phyloP scores from a whole-genome alignment of 805 yeast species.

The Pichia cephalocereana region DNA sequence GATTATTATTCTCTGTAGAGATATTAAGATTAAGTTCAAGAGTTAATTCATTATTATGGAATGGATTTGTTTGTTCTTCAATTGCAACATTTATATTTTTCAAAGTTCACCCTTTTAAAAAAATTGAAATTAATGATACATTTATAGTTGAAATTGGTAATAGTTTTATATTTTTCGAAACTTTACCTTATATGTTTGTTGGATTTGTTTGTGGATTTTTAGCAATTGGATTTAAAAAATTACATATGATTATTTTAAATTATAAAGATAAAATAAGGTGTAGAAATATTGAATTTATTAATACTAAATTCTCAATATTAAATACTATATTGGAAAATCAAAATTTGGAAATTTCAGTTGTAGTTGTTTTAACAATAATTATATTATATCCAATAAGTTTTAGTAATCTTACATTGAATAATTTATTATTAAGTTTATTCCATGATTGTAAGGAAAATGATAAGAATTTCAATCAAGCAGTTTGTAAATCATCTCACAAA shows the following conservation, averaged over 20 bases:
- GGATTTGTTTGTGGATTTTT: slow-evolving; percentile 65
- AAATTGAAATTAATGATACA: slow-evolving; percentile 31
- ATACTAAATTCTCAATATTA: neutral
- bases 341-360: neutral
- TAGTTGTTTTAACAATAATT: slow-evolving; percentile 40
- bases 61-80: slow-evolving; percentile 72
- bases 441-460: slow-evolving; percentile 43
- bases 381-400: slow-evolving; percentile 42
- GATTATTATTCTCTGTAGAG: slow-evolving; percentile 71
- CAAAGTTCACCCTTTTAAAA: slow-evolving; percentile 39
- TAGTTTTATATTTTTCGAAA: slow-evolving; percentile 64
- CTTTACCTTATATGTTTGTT: slow-evolving; percentile 60
- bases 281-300: neutral
- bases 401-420: slow-evolving; percentile 44
- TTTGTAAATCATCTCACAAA: slow-evolving; percentile 21
- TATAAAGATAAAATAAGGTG: slow-evolving; percentile 15
- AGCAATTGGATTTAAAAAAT: slow-evolving; percentile 44
- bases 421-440: slow-evolving; percentile 51
- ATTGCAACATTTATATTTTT: slow-evolving; percentile 56
- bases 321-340: neutral
- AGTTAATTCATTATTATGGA: slow-evolving; percentile 68
- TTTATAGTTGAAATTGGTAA: slow-evolving; percentile 61
- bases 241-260: slow-evolving; percentile 37
- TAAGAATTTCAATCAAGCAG: slow-evolving; percentile 8
- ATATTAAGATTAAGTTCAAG: slow-evolving; percentile 55